Conservation (phyloP, 2,329 filamentous ascomycete genomes). For the Trichoderma breve region DNA sequence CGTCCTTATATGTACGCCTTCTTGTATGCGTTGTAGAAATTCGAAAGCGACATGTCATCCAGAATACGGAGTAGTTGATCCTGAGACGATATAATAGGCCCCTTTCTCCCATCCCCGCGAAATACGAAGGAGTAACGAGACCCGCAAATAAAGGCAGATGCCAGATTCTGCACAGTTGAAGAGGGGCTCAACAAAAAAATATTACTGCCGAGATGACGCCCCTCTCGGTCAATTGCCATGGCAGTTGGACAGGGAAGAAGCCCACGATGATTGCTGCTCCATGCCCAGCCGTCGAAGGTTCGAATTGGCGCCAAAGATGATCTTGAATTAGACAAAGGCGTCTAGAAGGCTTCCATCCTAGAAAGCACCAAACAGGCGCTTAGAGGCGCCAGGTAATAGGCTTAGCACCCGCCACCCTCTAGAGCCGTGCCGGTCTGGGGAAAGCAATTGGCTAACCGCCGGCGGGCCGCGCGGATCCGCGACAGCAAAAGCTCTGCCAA, state of each 20-base stretch:
- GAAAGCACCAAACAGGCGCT: neutral
- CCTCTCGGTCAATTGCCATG: neutral
- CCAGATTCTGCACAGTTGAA: slow-evolving; percentile 1
- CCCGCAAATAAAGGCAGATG: slow-evolving; percentile 5
- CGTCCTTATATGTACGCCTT: neutral
- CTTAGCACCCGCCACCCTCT: neutral
- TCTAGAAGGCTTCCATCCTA: slow-evolving; percentile 4
- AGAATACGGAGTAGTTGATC: neutral
- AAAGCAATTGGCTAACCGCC: slow-evolving; percentile 1
- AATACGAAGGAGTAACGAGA: neutral
- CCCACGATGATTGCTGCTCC: neutral
- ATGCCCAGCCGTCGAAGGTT: neutral
- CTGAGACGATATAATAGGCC: neutral
- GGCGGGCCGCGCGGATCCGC: slow-evolving; percentile 8
- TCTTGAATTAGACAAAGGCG: neutral
- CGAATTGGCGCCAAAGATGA: neutral
- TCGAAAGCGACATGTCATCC: neutral
- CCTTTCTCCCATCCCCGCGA: neutral
- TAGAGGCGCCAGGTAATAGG: neutral
- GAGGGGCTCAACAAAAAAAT: slow-evolving; percentile 13
- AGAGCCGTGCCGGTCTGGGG: neutral
- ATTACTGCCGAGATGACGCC: slow-evolving; percentile 5
- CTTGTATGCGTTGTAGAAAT: neutral
- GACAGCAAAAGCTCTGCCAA: neutral
- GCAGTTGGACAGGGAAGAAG: neutral